A percentile compares a stretch with the other conserved stretches of the same genome.
Evolutionary conservation across 2,329 filamentous ascomycete species (phyloP).

Genomic region (Lasiodiplodia citricola): DNA sequence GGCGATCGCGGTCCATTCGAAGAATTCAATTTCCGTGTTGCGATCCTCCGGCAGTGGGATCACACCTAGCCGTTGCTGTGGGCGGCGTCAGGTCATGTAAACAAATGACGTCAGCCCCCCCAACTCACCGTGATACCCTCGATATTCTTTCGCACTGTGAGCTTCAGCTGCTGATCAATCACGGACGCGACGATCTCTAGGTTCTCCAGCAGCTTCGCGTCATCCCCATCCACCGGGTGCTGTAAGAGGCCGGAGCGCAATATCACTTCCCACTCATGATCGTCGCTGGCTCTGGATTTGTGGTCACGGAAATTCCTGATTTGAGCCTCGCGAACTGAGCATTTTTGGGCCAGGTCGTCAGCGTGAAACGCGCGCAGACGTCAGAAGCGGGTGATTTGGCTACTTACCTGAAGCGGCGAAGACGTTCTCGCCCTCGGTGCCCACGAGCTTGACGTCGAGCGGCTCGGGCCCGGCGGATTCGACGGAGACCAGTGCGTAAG

Average conservation of each 20-base stretch:
- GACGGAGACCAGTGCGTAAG: conserved; percentile 67
- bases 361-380: conserved; percentile 29
- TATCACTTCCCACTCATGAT: conserved; percentile 70
- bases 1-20: conserved; percentile 72
- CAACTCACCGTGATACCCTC: conserved; percentile 69
- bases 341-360: conserved; percentile 23
- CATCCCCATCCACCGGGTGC: conserved; percentile 36
- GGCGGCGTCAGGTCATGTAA: conserved; percentile 16
- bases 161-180: conserved; percentile 57
- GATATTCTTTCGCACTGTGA: conserved; percentile 67
- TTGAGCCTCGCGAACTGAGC: conserved; percentile 41
- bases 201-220: conserved; percentile 54
- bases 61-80: conserved; percentile 71
- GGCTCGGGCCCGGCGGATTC: conserved; percentile 56
- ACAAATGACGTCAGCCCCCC: conserved; percentile 25
- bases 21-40: conserved; percentile 66
- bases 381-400: conserved; percentile 31
- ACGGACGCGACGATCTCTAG: conserved; percentile 66
- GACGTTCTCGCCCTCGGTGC: conserved; percentile 68
- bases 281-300: conserved; percentile 35
- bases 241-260: conserved; percentile 62
- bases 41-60: conserved; percentile 63
- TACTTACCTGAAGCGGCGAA: conserved; percentile 65
- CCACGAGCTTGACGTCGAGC: conserved; percentile 70
- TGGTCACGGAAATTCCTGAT: conserved; percentile 31